Evolutionary conservation across 2,329 filamentous ascomycete species (phyloP).

Genomic region (Dothiorella sarmentorum): DNA sequence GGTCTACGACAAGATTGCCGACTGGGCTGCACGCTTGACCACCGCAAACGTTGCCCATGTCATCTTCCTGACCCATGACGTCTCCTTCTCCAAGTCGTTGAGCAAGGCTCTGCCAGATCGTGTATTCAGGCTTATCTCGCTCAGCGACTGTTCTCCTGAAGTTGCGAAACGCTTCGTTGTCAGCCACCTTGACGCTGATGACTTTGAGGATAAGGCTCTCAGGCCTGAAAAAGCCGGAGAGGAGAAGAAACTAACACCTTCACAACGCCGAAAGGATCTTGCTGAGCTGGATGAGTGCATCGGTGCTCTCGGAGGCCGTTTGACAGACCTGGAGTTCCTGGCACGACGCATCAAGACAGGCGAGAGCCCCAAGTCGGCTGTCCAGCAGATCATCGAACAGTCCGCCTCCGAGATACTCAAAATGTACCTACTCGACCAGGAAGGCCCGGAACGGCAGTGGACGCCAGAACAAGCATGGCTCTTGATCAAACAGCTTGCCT

Average conservation of each 20-base stretch:
- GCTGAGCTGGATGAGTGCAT: constrained; percentile 78
- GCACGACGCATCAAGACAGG: constrained; percentile 85
- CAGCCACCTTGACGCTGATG: constrained; percentile 63
- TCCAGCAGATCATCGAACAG: constrained; percentile 84
- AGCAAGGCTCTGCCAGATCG: constrained; percentile 85
- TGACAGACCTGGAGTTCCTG: constrained; percentile 94
- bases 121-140: constrained; percentile 78
- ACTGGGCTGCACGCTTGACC: constrained; percentile 83
- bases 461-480: constrained; percentile 86
- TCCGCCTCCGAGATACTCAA: constrained; percentile 87
- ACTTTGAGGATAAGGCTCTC: constrained; percentile 36
- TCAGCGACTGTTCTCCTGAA: constrained; percentile 79
- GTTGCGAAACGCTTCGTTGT: constrained; percentile 90
- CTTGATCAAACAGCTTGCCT: constrained; percentile 73
- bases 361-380: constrained; percentile 75
- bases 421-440: constrained; percentile 72
- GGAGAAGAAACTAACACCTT: constrained; percentile 42
- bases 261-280: constrained; percentile 55
- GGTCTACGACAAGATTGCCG: constrained; percentile 58
- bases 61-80: constrained; percentile 87
- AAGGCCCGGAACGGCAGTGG: constrained; percentile 62
- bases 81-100: constrained; percentile 82
- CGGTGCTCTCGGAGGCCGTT: constrained; percentile 75
- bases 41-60: constrained; percentile 89
- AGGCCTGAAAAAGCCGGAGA: constrained; percentile 35